These are phyloP conservation scores for Apostasia shenzhenica DNA, from an alignment of 106 monocot genomes.

Conservation along the genomic window DNA sequence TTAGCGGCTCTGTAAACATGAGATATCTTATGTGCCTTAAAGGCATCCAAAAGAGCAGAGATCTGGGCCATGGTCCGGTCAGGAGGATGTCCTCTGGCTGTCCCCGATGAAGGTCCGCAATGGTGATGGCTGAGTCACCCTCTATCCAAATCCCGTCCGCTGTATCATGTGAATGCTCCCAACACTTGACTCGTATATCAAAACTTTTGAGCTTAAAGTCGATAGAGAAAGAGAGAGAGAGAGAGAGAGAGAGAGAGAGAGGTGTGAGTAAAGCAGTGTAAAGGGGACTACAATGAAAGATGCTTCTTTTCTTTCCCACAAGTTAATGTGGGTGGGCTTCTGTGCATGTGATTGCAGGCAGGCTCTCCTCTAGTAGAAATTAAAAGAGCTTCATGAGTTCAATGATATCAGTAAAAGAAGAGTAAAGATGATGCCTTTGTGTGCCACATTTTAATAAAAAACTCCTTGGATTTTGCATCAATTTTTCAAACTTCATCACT, in stretches of 20 bases:
- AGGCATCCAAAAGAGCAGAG: too few relatives aligned
- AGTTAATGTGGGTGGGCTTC: background rate
- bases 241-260: background rate
- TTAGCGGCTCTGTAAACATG: too few relatives aligned
- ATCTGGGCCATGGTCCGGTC: too few relatives aligned
- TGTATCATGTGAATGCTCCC: too few relatives aligned
- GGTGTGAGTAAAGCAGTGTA: background rate
- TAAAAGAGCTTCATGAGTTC: background rate
- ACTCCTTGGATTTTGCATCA: background rate
- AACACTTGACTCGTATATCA: too few relatives aligned
- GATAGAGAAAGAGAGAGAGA: background rate
- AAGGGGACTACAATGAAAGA: background rate
- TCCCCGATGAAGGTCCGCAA: too few relatives aligned
- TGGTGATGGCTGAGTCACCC: too few relatives aligned
- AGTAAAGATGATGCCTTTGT: background rate
- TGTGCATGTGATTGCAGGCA: background rate
- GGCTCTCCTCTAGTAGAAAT: background rate
- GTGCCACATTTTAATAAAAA: background rate
- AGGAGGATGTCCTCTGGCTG: too few relatives aligned
- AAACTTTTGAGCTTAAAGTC: too few relatives aligned
- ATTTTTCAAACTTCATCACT: background rate
- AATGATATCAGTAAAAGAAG: background rate
- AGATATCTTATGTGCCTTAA: too few relatives aligned
- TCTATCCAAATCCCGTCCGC: too few relatives aligned
- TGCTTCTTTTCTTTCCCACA: background rate